Conservation (phyloP, 2,329 filamentous ascomycete genomes). For the Erysiphe neolycopersici region DNA sequence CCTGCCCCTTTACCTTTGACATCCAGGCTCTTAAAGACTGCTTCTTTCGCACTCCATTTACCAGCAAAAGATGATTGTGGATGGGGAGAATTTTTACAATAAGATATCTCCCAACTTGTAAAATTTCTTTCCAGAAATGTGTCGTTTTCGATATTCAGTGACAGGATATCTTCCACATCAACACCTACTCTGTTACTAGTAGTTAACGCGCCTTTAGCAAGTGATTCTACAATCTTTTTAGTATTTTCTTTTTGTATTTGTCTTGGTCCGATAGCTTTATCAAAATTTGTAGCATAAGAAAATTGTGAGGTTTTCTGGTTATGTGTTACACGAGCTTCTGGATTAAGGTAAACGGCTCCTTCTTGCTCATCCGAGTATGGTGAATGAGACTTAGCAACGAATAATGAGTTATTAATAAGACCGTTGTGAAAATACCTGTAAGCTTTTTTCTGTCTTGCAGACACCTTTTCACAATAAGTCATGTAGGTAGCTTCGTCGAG, state of each 20-base stretch:
- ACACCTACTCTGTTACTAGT: constrained; percentile 64
- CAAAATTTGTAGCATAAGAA: constrained; percentile 39
- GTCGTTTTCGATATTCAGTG: constrained; percentile 79
- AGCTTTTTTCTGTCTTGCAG: constrained; percentile 87
- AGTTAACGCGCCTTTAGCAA: constrained; percentile 36
- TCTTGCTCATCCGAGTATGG: constrained; percentile 80
- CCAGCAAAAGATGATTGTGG: constrained; percentile 83
- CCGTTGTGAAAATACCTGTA: constrained; percentile 98
- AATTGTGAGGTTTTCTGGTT: constrained; percentile 73
- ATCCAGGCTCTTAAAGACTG: constrained; percentile 90
- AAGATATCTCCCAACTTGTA: constrained; percentile 55
- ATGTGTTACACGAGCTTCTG: constrained; percentile 55
- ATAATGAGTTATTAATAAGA: constrained; percentile 91
- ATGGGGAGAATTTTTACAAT: constrained; percentile 56
- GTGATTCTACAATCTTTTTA: constrained; percentile 47
- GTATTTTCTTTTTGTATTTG: constrained; percentile 23
- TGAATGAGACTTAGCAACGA: constrained; percentile 77
- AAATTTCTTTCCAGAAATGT: constrained; percentile 93
- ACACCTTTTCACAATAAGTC: constrained; percentile 66
- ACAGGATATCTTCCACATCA: constrained; percentile 69
- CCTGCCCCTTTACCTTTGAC: constrained; percentile 70
- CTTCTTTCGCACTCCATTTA: constrained; percentile 93
- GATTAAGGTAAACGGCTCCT: constrained; percentile 75
- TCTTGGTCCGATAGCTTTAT: constrained; percentile 23
- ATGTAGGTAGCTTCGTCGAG: constrained; percentile 66